These are phyloP conservation scores for Neurospora sp. DNA, from an alignment of 495 filamentous ascomycete species.

Conservation along the genomic window DNA sequence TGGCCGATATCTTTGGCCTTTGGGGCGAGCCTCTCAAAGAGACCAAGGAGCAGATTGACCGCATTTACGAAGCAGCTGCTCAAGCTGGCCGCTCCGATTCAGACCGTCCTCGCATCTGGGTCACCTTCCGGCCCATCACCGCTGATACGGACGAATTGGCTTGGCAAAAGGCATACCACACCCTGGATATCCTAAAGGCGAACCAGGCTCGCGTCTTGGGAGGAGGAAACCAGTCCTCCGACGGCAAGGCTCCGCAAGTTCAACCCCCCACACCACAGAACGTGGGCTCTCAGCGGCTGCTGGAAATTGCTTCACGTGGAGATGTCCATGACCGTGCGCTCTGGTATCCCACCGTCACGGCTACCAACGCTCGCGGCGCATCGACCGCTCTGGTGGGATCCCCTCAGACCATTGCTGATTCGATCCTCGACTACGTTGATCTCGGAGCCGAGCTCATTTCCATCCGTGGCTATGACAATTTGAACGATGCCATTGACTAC, in stretches of 20 bases:
- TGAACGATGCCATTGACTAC: constrained; percentile 45
- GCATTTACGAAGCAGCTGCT: constrained; percentile 39
- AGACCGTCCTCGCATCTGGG: constrained; percentile 44
- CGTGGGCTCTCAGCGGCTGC: constrained; percentile 42
- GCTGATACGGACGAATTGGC: constrained; percentile 46
- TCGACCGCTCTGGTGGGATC: constrained; percentile 46
- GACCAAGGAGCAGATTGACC: constrained; percentile 45
- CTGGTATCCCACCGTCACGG: constrained; percentile 48
- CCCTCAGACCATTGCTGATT: constrained; percentile 36
- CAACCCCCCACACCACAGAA: constrained; percentile 34
- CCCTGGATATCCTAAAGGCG: constrained; percentile 30
- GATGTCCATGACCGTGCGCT: constrained; percentile 46
- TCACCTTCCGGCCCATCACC: constrained; percentile 45
- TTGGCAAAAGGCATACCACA: constrained; percentile 42
- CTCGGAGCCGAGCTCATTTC: constrained; percentile 43
- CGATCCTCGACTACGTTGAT: constrained; percentile 44
- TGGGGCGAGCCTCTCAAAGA: constrained; percentile 49
- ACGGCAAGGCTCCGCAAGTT: neutral
- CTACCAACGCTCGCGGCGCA: constrained; percentile 44
- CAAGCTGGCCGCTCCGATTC: constrained; percentile 28
- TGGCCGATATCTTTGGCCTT: constrained; percentile 46
- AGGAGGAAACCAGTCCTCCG: neutral
- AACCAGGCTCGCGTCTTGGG: constrained; percentile 4
- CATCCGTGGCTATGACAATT: constrained; percentile 46
- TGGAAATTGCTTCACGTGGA: constrained; percentile 42